Evolutionary conservation across 2,329 filamentous ascomycete genomes (phyloP).

Genomic region (Trichoderma afroharzianum): DNA sequence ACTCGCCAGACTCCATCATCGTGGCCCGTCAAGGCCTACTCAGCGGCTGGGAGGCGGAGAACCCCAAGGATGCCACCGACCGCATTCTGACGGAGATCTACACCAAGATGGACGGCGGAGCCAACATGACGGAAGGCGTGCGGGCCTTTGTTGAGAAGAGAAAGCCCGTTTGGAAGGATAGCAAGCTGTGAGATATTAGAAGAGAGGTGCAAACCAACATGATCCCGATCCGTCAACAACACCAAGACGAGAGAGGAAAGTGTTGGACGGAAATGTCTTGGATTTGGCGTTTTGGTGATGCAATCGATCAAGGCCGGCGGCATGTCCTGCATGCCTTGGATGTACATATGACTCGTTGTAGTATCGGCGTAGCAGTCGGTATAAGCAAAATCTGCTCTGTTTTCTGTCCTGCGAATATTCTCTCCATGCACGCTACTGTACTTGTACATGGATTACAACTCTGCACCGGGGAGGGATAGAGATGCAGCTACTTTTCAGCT

Average conservation of each 20-base stretch:
- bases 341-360: conserved; percentile 2
- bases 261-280: background rate
- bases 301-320: background rate
- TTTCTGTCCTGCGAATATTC: background rate
- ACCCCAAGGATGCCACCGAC: conserved; percentile 60
- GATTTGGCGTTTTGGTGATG: conserved; percentile 4
- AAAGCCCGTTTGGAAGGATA: conserved; percentile 63
- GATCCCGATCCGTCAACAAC: background rate
- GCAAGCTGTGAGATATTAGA: conserved; percentile 48
- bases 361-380: background rate
- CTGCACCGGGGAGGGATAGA: background rate
- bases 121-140: conserved; percentile 73
- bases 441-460: background rate
- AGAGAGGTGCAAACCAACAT: background rate
- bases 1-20: conserved; percentile 73
- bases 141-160: conserved; percentile 74
- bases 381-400: background rate
- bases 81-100: conserved; percentile 57
- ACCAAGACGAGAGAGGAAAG: background rate
- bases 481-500: background rate
- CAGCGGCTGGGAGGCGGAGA: conserved; percentile 67
- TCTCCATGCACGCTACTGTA: background rate
- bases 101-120: conserved; percentile 56
- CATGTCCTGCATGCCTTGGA: background rate
- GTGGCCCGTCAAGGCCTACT: conserved; percentile 69